Base-by-base conservation (phyloP, 1,284 basidiomycete species). In the Exobasidium cylindrosporum region DNA sequence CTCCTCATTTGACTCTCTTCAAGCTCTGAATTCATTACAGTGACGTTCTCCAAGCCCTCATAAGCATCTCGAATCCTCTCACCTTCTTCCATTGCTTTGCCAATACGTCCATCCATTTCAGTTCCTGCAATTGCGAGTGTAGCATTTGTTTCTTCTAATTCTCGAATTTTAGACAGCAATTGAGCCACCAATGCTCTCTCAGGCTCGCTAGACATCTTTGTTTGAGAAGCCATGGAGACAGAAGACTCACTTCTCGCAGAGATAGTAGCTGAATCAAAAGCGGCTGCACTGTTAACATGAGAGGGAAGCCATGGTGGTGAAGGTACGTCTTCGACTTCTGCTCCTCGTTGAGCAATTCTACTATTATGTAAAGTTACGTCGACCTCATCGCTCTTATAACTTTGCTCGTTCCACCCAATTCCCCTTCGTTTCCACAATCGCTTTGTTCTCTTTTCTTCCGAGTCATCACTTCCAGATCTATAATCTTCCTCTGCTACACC, bases 71-170 rank as follows among this genome's bases (percentile, higher is more conserved):
- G 65, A 24, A 76, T 67, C 3, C 70, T 59, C 58, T 71, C 74
- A 29, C 70, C 70, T 49, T 76, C 71, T 57, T 74, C 60, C 62
- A 76, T 66, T 1, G 70, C 70, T 4, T 65, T 57, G 2, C 72
- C 74, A 35, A 74, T 60, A 4, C 67, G 59, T 28, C 71, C 68
- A 54, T 72, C 71, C 49, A 72, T 68, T 47, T 73, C 72, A 26
- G 62, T 62, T 28, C 67, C 70, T 4, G 63, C 66, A 43, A 57
- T 61, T 4, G 68, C 64, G 61, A 76, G 71, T 17, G 64, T 67
- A 0, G 58, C 45, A 50, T 76, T 76, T 3, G 70, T 70, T 54
- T 74, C 71, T 56, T 74, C 73, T 5, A 76, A 62, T 58, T 76
- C 74, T 23, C 65, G 65, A 60, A 76, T 67, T 61, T 76, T 76